A percentile compares a stretch with the other conserved stretches of the same genome.
These are phyloP conservation scores for Austroboletus niveus DNA, from an alignment of 1,284 basidiomycete species.

Conservation along the genomic window DNA sequence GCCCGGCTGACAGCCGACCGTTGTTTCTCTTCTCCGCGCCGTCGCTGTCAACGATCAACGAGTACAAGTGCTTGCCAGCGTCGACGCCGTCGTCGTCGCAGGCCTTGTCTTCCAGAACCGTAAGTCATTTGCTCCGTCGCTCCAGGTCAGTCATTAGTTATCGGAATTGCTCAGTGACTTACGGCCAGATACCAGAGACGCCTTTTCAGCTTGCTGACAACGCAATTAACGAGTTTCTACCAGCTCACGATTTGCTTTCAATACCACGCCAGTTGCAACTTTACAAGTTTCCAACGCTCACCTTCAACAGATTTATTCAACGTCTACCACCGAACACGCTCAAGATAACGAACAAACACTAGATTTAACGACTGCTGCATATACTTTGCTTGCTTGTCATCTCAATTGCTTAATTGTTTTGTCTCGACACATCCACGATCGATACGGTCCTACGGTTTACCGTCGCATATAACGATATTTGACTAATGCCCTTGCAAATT, in stretches of 20 bases:
- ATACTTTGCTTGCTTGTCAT: neutral
- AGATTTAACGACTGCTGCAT: conserved; percentile 23
- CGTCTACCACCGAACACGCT: conserved; percentile 12
- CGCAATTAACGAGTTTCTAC: conserved; percentile 20
- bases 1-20: neutral
- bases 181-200: conserved; percentile 9
- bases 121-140: conserved; percentile 27
- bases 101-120: conserved; percentile 20
- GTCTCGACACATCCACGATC: conserved; percentile 24
- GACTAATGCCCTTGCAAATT: conserved; percentile 32
- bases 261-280: conserved; percentile 12
- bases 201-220: conserved; percentile 19
- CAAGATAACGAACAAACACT: conserved; percentile 20
- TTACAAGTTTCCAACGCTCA: conserved; percentile 9
- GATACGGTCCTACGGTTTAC: conserved; percentile 16
- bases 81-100: conserved; percentile 19
- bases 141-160: conserved; percentile 18
- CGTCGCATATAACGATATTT: conserved; percentile 24
- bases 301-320: conserved; percentile 15
- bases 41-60: conserved; percentile 17
- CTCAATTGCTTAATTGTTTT: conserved; percentile 13
- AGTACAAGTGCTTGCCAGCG: conserved; percentile 20
- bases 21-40: conserved; percentile 21
- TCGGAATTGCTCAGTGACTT: neutral
- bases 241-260: conserved; percentile 23